Evolutionary conservation across 768 basidiomycete genomes (phyloP).

Genomic region (Saitozyma podzolica): DNA sequence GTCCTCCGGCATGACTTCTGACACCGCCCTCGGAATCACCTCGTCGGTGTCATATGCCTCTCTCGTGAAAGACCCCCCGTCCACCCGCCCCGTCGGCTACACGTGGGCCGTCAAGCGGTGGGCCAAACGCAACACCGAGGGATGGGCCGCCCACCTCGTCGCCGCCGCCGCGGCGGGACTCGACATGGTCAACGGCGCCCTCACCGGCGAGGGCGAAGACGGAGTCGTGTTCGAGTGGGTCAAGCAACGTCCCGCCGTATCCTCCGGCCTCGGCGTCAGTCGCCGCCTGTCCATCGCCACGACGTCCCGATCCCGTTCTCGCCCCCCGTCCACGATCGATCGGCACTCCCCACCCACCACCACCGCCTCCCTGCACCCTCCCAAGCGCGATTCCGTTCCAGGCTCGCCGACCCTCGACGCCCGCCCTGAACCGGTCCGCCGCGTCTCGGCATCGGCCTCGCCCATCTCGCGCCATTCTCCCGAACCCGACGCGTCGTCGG

Average conservation of each 20-base stretch:
- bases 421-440: constrained; percentile 30
- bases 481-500: constrained; percentile 8
- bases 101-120: constrained; percentile 48
- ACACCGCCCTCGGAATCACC: constrained; percentile 7
- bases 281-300: constrained; percentile 13
- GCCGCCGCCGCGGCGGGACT: constrained; percentile 39
- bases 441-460: constrained; percentile 24
- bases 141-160: constrained; percentile 36
- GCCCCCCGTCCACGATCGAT: constrained; percentile 6
- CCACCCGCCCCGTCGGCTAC: constrained; percentile 44
- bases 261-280: neutral
- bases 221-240: constrained; percentile 52
- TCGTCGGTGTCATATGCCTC: neutral
- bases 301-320: constrained; percentile 9
- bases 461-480: constrained; percentile 12
- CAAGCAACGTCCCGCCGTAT: constrained; percentile 13
- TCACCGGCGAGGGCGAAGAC: constrained; percentile 28
- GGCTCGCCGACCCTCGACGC: constrained; percentile 21
- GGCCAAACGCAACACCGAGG: constrained; percentile 44
- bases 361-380: constrained; percentile 4
- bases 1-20: constrained; percentile 20
- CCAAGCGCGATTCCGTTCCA: constrained; percentile 3
- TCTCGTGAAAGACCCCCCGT: neutral
- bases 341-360: constrained; percentile 1
- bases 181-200: constrained; percentile 20